phyloP scores from a whole-genome alignment of 495 filamentous ascomycete genomes.

The Neurospora sp. region DNA sequence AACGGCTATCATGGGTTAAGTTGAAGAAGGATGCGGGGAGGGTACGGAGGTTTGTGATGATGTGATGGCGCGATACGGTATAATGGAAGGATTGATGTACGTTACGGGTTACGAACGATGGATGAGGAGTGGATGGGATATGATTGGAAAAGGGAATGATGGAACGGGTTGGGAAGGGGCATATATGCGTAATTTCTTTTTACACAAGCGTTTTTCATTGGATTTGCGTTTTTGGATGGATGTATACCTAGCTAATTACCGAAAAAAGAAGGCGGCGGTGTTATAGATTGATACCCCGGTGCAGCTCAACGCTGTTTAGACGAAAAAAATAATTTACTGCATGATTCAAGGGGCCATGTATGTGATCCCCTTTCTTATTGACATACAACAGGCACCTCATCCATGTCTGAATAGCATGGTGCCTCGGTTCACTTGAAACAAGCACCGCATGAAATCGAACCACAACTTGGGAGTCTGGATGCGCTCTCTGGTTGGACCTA shows the following conservation, averaged over 20 bases:
- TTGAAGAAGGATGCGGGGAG: neutral
- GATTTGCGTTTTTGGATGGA: neutral
- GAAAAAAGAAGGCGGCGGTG: neutral
- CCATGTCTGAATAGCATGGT: neutral
- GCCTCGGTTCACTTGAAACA: neutral
- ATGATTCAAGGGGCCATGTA: neutral
- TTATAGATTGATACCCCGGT: neutral
- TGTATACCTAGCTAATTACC: neutral
- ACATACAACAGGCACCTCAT: neutral
- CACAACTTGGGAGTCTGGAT: neutral
- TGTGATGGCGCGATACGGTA: neutral
- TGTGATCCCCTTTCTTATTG: no score
- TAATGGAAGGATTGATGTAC: neutral
- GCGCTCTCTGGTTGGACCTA: neutral
- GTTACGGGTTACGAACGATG: neutral
- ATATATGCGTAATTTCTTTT: neutral
- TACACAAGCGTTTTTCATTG: neutral
- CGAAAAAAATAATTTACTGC: neutral
- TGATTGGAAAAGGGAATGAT: neutral
- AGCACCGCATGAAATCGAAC: neutral
- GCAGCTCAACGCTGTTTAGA: neutral
- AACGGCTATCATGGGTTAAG: neutral
- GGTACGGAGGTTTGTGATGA: neutral
- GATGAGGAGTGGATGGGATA: neutral
- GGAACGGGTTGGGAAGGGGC: neutral